These are phyloP conservation scores for Aristolochia fimbriata DNA, from an alignment of 164 flowering plant species.

Conservation along the genomic window DNA sequence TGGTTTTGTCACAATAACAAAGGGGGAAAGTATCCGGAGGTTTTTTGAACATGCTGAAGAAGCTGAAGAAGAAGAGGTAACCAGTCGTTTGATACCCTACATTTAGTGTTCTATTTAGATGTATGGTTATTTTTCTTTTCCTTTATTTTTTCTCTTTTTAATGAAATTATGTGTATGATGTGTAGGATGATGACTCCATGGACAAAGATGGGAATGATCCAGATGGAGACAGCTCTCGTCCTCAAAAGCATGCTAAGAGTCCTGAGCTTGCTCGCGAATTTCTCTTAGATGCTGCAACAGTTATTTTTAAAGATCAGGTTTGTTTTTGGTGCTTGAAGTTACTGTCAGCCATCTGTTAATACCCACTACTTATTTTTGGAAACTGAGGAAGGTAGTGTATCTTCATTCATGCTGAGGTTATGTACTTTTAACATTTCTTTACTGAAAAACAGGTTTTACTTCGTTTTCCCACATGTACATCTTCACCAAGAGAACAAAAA, in stretches of 20 bases:
- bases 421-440: no score
- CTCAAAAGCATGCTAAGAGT: conserved; percentile 99
- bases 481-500: no score
- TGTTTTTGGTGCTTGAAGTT: background rate
- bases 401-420: no score
- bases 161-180: background rate
- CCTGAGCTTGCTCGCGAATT: conserved; percentile 99
- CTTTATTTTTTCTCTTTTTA: no score
- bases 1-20: conserved; percentile 78
- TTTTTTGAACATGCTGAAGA: conserved; percentile 99
- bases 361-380: background rate
- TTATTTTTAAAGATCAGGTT: conserved; percentile 96
- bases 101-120: background rate
- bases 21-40: conserved; percentile 76
- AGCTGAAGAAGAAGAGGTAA: conserved; percentile 98
- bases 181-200: conserved; percentile 90
- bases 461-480: no score
- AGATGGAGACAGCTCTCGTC: conserved; percentile 96
- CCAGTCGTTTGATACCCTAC: background rate
- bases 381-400: no score
- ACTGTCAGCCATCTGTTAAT: background rate
- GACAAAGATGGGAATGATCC: conserved; percentile 93
- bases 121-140: background rate
- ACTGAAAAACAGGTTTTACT: no score
- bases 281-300: conserved; percentile 98